Percentiles rank a stretch among this genome's conserved stretches.
These are phyloP conservation scores for Daphne laureola DNA, from an alignment of 441 rosid genomes.

Conservation along the genomic window DNA sequence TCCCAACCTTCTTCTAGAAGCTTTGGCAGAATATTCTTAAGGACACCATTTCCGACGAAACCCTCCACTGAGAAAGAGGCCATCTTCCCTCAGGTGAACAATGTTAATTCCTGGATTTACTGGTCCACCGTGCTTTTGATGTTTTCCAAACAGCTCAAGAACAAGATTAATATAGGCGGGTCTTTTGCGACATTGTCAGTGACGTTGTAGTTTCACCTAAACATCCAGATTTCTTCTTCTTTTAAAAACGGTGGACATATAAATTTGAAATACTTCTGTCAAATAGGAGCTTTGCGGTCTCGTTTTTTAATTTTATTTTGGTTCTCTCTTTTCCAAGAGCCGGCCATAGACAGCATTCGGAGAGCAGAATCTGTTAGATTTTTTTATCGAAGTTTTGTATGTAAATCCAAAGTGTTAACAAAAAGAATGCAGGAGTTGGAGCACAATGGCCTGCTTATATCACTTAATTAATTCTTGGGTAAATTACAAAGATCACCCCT, in stretches of 20 bases:
- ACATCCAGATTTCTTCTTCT: not conserved
- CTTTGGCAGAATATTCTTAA: slow-evolving; percentile 42
- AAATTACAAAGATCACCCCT: too few species aligned
- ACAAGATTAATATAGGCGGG: slow-evolving; percentile 2
- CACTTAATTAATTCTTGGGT: too few species aligned
- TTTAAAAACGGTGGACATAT: not conserved
- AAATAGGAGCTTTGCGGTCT: too few species aligned
- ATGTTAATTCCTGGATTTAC: slow-evolving; percentile 3
- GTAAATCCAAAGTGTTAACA: too few species aligned
- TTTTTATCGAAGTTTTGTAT: too few species aligned
- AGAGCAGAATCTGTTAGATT: too few species aligned
- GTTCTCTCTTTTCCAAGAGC: too few species aligned
- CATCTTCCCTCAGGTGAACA: slow-evolving; percentile 28
- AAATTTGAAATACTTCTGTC: too few species aligned
- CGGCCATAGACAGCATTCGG: too few species aligned
- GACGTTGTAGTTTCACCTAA: slow-evolving; percentile 7
- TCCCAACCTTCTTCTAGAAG: slow-evolving; percentile 68
- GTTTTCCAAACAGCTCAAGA: slow-evolving; percentile 7
- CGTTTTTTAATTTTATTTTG: too few species aligned
- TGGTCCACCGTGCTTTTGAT: not conserved
- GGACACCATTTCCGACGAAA: slow-evolving; percentile 51
- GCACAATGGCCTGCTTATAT: too few species aligned
- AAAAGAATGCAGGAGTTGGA: too few species aligned
- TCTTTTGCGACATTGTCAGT: slow-evolving; percentile 10
- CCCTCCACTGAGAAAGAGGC: slow-evolving; percentile 59